These are phyloP conservation scores for Styphnolobium japonicum DNA, from an alignment of 306 rosid species.

Conservation along the genomic window DNA sequence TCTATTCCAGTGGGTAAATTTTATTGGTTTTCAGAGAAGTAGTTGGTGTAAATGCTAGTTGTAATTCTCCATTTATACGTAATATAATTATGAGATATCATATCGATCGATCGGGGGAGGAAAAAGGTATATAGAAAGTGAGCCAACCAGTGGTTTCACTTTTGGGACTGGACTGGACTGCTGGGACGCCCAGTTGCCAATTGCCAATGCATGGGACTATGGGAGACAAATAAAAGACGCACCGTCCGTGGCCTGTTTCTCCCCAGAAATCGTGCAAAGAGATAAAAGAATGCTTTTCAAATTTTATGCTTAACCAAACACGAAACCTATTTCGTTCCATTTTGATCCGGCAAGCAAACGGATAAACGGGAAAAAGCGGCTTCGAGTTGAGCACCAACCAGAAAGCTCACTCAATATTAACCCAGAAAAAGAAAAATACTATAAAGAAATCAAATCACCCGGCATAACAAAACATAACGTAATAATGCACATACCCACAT, in stretches of 20 bases:
- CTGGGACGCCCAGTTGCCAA: conserved; percentile 25
- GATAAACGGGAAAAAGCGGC: conserved; percentile 66
- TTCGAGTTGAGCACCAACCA: conserved; percentile 76
- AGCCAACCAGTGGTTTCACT: conserved; percentile 5
- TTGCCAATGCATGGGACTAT: conserved; percentile 47
- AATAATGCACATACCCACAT: conserved; percentile 39
- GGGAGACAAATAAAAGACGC: conserved; percentile 32
- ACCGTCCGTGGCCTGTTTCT: conserved; percentile 17
- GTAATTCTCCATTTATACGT: conserved; percentile 36
- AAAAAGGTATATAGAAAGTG: conserved; percentile 9
- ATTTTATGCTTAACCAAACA: conserved; percentile 59
- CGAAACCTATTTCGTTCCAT: conserved; percentile 60
- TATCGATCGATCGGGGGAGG: not conserved
- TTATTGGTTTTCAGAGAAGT: conserved; percentile 47
- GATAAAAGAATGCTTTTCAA: conserved; percentile 8
- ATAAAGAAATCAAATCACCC: conserved; percentile 36
- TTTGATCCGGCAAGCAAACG: conserved; percentile 75
- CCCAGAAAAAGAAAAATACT: conserved; percentile 34
- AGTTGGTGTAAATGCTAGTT: conserved; percentile 44
- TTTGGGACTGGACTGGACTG: conserved; percentile 21
- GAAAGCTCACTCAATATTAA: conserved; percentile 41
- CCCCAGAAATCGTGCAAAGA: conserved; percentile 42
- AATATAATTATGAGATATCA: not conserved
- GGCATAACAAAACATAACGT: not conserved
- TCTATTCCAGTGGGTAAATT: conserved; percentile 40